Evolutionary conservation across 2,329 filamentous ascomycete species (phyloP).

Genomic region (Tolypocladium tundrense): DNA sequence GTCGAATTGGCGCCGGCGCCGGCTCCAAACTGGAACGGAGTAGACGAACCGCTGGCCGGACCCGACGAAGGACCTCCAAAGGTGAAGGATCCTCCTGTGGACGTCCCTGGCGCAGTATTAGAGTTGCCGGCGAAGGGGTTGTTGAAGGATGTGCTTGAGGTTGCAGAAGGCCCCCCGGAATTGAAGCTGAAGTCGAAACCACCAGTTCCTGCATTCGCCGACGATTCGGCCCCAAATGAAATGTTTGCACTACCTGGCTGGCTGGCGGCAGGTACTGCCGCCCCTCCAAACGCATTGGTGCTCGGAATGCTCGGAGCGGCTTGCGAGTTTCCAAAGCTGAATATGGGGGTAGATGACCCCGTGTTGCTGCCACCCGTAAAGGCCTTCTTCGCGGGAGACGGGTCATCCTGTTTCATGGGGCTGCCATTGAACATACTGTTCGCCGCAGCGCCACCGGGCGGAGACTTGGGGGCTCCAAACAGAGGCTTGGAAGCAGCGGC

Average conservation of each 20-base stretch:
- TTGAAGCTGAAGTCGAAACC: constrained; percentile 21
- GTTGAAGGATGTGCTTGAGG: constrained; percentile 20
- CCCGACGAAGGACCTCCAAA: constrained; percentile 23
- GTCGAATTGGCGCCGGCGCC: constrained; percentile 11
- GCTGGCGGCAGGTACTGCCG: constrained; percentile 12
- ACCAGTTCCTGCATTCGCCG: constrained; percentile 11
- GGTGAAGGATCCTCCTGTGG: constrained; percentile 23
- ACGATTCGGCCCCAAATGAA: constrained; percentile 24
- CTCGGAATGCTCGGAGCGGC: constrained; percentile 14
- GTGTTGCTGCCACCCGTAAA: constrained; percentile 15
- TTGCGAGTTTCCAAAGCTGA: constrained; percentile 20
- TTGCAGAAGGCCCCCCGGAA: constrained; percentile 2
- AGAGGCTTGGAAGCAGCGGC: constrained; percentile 21
- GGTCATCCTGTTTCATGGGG: constrained; percentile 32
- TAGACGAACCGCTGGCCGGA: constrained; percentile 13
- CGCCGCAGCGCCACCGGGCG: constrained; percentile 13
- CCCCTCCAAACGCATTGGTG: constrained; percentile 27
- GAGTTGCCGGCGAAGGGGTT: constrained; percentile 27
- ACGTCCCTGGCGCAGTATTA: constrained; percentile 11
- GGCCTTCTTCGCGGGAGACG: constrained; percentile 25
- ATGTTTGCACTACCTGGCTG: constrained; percentile 16
- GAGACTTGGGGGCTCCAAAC: constrained; percentile 27
- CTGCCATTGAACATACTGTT: constrained; percentile 28
- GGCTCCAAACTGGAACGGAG: constrained; percentile 28
- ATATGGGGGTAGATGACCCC: constrained; percentile 17